Conservation (phyloP, 2,329 filamentous ascomycete species). For the Teratosphaeria viscida region DNA sequence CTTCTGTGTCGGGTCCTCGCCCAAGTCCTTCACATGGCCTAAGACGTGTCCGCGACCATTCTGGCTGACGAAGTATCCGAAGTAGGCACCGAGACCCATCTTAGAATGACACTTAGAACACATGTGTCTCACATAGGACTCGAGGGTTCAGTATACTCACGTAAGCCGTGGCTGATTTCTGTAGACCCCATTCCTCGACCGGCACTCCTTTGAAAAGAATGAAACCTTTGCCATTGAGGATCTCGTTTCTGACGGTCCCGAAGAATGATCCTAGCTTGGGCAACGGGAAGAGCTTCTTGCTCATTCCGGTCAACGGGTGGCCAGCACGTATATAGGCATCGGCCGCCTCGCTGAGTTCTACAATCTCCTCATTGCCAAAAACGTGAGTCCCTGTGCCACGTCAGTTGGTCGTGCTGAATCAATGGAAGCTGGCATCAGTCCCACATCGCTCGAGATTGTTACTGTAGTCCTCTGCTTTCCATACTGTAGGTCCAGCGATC, state of each 20-base stretch:
- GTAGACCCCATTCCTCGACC: slow-evolving; percentile 61
- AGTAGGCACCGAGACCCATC: slow-evolving; percentile 69
- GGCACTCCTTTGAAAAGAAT: slow-evolving; percentile 82
- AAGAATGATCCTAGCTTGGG: slow-evolving; percentile 47
- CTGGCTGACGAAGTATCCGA: slow-evolving; percentile 81
- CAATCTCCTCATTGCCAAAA: slow-evolving; percentile 56
- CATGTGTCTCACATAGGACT: no score
- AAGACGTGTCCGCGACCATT: slow-evolving; percentile 75
- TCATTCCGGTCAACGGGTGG: slow-evolving; percentile 61
- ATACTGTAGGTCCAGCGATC: slow-evolving; percentile 63
- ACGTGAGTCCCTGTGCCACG: slow-evolving; percentile 44
- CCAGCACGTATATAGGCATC: slow-evolving; percentile 58
- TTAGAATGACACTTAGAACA: no score
- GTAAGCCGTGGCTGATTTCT: slow-evolving; percentile 78
- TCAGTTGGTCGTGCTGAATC: background rate
- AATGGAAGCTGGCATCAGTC: background rate
- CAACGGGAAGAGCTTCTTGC: slow-evolving; percentile 51
- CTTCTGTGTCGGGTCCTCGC: slow-evolving; percentile 69
- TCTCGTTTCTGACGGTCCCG: slow-evolving; percentile 48
- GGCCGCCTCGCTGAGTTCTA: slow-evolving; percentile 55
- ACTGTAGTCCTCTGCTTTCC: slow-evolving; percentile 56
- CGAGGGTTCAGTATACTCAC: no score
- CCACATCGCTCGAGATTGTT: slow-evolving; percentile 53
- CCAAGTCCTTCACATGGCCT: slow-evolving; percentile 80
- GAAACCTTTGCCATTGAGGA: slow-evolving; percentile 81